Conservation (phyloP, 192 early-diverging fungal genomes). For the Spizellomyces sp. region DNA sequence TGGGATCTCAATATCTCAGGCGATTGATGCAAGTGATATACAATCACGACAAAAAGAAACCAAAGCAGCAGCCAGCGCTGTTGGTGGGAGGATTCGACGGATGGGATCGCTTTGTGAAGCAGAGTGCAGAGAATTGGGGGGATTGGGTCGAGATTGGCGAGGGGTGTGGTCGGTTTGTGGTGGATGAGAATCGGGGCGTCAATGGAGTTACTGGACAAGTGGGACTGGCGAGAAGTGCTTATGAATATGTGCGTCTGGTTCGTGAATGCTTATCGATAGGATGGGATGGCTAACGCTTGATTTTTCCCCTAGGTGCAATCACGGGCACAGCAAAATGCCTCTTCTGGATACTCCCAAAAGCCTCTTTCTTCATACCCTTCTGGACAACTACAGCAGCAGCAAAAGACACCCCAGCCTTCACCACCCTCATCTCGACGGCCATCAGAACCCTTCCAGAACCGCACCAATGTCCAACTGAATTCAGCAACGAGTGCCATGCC, state of each 20-base stretch:
- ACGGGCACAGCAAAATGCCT: no score
- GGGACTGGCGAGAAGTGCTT: slow-evolving; percentile 31
- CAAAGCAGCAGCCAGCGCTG: slow-evolving; percentile 64
- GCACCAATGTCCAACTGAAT: slow-evolving; percentile 16
- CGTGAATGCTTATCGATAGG: background rate
- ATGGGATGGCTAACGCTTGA: background rate
- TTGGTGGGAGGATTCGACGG: slow-evolving; percentile 79
- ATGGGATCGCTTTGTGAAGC: slow-evolving; percentile 63
- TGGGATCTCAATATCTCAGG: slow-evolving; percentile 15
- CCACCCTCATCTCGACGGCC: background rate
- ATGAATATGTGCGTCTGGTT: slow-evolving; percentile 20
- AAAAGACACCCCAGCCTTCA: background rate
- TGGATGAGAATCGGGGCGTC: slow-evolving; percentile 1
- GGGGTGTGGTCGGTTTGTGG: slow-evolving; percentile 16
- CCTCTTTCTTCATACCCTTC: no score
- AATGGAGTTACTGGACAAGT: background rate
- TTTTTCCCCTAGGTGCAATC: no score
- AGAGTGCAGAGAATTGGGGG: slow-evolving; percentile 40
- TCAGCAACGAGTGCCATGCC: slow-evolving; percentile 6
- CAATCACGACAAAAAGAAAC: slow-evolving; percentile 58
- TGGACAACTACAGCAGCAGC: background rate
- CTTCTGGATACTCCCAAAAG: no score
- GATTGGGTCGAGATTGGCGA: slow-evolving; percentile 52
- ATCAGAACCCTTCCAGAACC: slow-evolving; percentile 32
- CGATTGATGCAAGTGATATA: slow-evolving; percentile 64